These are phyloP conservation scores for Cavenderia fasciculata DNA, from an alignment of 78 protist genomes.

Conservation along the genomic window DNA sequence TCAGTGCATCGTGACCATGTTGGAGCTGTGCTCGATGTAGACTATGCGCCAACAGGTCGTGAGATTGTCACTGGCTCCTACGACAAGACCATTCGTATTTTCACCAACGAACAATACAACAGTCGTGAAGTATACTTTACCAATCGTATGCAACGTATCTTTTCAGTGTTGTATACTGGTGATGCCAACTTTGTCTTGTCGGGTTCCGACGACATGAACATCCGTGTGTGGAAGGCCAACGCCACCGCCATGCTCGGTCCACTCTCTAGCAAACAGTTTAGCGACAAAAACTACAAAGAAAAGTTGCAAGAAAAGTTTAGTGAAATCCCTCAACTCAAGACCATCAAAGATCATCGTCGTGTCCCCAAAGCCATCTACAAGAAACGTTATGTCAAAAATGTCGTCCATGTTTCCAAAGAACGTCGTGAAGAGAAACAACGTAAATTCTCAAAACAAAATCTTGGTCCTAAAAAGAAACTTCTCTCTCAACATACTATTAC, in stretches of 20 bases:
- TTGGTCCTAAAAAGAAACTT: background rate
- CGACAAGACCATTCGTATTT: slow-evolving; percentile 95
- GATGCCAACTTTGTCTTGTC: slow-evolving; percentile 91
- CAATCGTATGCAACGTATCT: slow-evolving; percentile 94
- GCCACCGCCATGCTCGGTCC: slow-evolving; percentile 68
- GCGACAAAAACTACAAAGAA: slow-evolving; percentile 28
- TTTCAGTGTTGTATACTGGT: slow-evolving; percentile 72
- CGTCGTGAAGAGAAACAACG: slow-evolving; percentile 3
- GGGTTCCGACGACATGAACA: slow-evolving; percentile 91
- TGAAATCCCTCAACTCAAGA: slow-evolving; percentile 69
- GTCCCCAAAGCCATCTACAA: slow-evolving; percentile 54
- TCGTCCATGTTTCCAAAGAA: slow-evolving; percentile 18
- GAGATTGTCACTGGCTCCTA: slow-evolving; percentile 94
- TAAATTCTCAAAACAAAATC: slow-evolving; percentile 18
- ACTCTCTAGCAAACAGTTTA: slow-evolving; percentile 27
- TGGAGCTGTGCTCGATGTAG: slow-evolving; percentile 92
- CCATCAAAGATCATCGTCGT: slow-evolving; percentile 46
- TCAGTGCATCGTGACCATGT: slow-evolving; percentile 94
- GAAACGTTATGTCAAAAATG: slow-evolving; percentile 49
- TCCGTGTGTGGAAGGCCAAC: slow-evolving; percentile 94
- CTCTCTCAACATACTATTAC: slow-evolving; percentile 19
- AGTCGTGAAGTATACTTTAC: slow-evolving; percentile 94
- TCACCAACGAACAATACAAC: slow-evolving; percentile 18
- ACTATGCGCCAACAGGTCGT: slow-evolving; percentile 96
- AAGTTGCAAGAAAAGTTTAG: slow-evolving; percentile 61